These are phyloP conservation scores for Pseudogymnoascus sp. DNA, from an alignment of 2,329 filamentous ascomycete species.

Conservation along the genomic window DNA sequence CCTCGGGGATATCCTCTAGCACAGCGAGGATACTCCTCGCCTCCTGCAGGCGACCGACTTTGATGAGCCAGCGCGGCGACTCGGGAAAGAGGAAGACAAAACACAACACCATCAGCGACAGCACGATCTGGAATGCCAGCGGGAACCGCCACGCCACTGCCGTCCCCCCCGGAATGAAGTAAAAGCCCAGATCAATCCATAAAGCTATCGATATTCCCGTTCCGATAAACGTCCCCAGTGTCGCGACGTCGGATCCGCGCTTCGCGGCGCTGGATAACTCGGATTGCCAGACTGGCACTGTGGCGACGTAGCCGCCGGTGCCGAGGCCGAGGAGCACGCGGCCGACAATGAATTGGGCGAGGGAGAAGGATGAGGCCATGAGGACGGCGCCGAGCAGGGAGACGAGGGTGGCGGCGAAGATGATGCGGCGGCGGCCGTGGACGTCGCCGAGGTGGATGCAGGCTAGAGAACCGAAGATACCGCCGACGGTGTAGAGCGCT, in stretches of 20 bases:
- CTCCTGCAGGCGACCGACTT: conserved; percentile 30
- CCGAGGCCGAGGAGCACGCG: conserved; percentile 36
- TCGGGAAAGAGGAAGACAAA: conserved; percentile 33
- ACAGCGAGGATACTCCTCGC: conserved; percentile 31
- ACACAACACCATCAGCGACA: conserved; percentile 29
- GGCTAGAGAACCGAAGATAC: conserved; percentile 32
- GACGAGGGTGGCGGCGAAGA: conserved; percentile 34
- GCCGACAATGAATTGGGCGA: conserved; percentile 38
- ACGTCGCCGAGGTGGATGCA: conserved; percentile 34
- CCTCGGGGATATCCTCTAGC: conserved; percentile 36
- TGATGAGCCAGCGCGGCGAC: conserved; percentile 34
- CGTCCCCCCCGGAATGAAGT: conserved; percentile 27
- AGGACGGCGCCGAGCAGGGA: conserved; percentile 39
- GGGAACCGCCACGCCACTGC: conserved; percentile 32
- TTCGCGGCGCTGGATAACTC: conserved; percentile 35
- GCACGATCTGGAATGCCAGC: conserved; percentile 31
- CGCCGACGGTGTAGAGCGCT: conserved; percentile 33
- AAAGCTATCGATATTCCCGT: conserved; percentile 35
- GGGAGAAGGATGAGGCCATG: conserved; percentile 33
- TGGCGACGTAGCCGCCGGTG: conserved; percentile 34
- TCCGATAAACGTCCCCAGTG: conserved; percentile 32
- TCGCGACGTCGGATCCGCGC: conserved; percentile 37
- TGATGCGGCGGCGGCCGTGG: conserved; percentile 37
- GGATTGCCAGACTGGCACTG: conserved; percentile 37
- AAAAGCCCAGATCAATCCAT: conserved; percentile 42